phyloP scores from a whole-genome alignment of 768 basidiomycete genomes.

The Auricularia heimuer region DNA sequence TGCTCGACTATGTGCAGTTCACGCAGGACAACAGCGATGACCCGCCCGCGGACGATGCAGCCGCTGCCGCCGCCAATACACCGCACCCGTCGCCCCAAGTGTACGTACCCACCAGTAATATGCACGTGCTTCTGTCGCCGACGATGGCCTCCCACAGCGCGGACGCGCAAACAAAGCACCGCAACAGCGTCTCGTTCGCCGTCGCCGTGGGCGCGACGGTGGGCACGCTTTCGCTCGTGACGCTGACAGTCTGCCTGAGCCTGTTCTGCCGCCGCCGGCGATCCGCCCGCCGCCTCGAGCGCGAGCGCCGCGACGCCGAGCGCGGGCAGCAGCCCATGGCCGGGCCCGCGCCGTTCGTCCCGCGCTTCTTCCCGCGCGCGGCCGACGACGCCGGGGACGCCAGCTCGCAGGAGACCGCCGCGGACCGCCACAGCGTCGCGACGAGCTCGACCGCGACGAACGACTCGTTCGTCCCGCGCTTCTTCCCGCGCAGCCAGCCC shows the following conservation, averaged over 20 bases:
- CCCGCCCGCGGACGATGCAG: constrained; percentile 6
- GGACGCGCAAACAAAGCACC: constrained; percentile 11
- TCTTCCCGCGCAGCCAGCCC: neutral
- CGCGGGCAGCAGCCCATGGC: constrained; percentile 26
- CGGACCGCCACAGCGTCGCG: no score
- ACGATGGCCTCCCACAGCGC: neutral
- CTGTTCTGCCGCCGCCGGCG: constrained; percentile 37
- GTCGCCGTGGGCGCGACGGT: constrained; percentile 44
- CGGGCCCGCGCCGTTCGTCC: constrained; percentile 41
- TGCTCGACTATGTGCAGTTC: constrained; percentile 41
- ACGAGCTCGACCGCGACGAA: no score
- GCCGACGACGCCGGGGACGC: constrained; percentile 6
- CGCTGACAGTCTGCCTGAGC: constrained; percentile 40
- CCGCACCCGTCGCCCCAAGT: constrained; percentile 10
- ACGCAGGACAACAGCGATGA: constrained; percentile 16
- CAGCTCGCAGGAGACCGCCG: neutral
- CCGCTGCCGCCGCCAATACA: constrained; percentile 7
- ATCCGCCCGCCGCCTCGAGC: constrained; percentile 31
- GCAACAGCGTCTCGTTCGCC: constrained; percentile 36
- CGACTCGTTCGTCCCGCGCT: neutral
- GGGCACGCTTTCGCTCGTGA: constrained; percentile 39
- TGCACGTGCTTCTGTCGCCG: neutral
- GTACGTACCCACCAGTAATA: constrained; percentile 21
- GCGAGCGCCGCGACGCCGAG: constrained; percentile 20
- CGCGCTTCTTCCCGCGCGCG: constrained; percentile 49